Conservation (phyloP, 495 filamentous ascomycete species). For the Talaromyces ruber region DNA sequence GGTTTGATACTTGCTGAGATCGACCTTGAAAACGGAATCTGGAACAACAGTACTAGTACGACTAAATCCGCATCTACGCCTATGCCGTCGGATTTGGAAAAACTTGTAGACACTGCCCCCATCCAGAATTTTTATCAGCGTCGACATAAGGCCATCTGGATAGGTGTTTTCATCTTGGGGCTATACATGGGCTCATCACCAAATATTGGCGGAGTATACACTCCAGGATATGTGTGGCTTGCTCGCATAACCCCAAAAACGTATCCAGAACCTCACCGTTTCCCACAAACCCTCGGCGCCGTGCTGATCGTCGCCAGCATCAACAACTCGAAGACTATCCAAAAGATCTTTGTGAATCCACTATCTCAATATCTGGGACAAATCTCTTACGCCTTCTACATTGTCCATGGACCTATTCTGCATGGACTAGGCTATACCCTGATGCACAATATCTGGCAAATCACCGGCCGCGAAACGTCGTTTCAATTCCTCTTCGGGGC, state of each 20-base stretch:
- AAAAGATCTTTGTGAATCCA: conserved; percentile 43
- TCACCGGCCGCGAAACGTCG: conserved; percentile 45
- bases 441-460: conserved; percentile 42
- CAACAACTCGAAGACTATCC: conserved; percentile 44
- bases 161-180: conserved; percentile 33
- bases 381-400: conserved; percentile 56
- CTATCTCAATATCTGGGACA: conserved; percentile 55
- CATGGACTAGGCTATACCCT: conserved; percentile 38
- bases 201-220: conserved; percentile 34
- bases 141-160: conserved; percentile 45
- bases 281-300: conserved; percentile 43
- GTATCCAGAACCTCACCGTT: conserved; percentile 35
- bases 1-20: conserved; percentile 54
- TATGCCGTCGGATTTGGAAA: conserved; percentile 9
- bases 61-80: conserved; percentile 10
- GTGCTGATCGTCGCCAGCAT: conserved; percentile 46
- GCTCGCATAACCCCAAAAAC: conserved; percentile 30
- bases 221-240: conserved; percentile 36
- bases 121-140: conserved; percentile 26
- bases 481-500: conserved; percentile 44
- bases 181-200: conserved; percentile 36
- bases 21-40: conserved; percentile 40
- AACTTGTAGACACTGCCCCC: neutral
- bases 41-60: conserved; percentile 16
- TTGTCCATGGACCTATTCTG: conserved; percentile 54